These are phyloP conservation scores for Rhinocladiella mackenziei DNA, from an alignment of 2,329 filamentous ascomycete genomes.

Conservation along the genomic window DNA sequence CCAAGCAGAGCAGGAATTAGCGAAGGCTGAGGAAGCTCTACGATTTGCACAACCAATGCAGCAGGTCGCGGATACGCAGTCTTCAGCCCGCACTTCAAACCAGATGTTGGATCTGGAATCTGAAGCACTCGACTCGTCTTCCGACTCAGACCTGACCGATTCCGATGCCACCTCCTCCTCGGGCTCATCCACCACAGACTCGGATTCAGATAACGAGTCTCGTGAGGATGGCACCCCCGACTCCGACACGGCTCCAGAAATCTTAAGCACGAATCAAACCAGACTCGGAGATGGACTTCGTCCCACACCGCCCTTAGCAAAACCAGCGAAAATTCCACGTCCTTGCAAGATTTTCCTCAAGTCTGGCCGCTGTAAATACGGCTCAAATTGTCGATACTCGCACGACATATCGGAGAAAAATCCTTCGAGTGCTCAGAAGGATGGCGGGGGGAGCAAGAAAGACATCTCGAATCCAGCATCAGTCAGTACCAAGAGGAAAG, in stretches of 20 bases:
- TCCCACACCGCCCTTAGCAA: conserved; percentile 35
- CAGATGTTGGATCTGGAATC: not conserved
- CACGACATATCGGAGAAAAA: conserved; percentile 34
- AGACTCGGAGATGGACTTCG: conserved; percentile 37
- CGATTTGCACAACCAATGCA: conserved; percentile 8
- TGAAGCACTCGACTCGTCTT: not conserved
- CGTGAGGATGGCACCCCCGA: conserved; percentile 3
- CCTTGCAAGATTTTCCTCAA: conserved; percentile 42
- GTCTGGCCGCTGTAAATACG: conserved; percentile 41
- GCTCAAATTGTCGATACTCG: conserved; percentile 41
- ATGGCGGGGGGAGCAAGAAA: conserved; percentile 32
- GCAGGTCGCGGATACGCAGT: not conserved
- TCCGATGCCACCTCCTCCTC: conserved; percentile 20
- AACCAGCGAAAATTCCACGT: conserved; percentile 20
- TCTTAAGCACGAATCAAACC: conserved; percentile 39
- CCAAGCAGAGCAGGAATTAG: conserved; percentile 38
- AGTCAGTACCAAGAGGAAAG: conserved; percentile 33
- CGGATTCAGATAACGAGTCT: conserved; percentile 19
- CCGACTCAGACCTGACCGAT: conserved; percentile 11
- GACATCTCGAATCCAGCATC: not conserved
- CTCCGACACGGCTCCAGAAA: conserved; percentile 37
- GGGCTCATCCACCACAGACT: conserved; percentile 20
- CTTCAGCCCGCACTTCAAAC: not conserved
- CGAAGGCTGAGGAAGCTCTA: conserved; percentile 22
- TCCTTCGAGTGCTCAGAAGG: not conserved